These are phyloP conservation scores for Candida montana DNA, from an alignment of 805 yeast genomes.

Conservation along the genomic window DNA sequence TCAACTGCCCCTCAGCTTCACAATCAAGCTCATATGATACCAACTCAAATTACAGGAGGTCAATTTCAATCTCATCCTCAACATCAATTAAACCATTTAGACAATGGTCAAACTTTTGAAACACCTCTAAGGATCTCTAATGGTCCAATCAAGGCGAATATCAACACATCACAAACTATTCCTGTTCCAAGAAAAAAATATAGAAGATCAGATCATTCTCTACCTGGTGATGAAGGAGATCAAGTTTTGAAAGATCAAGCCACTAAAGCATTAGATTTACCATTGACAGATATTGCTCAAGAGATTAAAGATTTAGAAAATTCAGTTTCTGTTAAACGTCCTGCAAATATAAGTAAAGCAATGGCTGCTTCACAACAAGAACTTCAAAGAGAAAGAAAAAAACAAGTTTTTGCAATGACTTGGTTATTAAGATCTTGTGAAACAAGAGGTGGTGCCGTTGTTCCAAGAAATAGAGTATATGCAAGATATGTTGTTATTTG, in stretches of 20 bases:
- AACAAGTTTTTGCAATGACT: constrained; percentile 77
- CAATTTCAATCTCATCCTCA: constrained; percentile 7
- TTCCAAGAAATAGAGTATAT: constrained; percentile 63
- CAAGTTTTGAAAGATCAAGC: constrained; percentile 34
- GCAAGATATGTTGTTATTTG: constrained; percentile 60
- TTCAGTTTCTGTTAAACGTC: constrained; percentile 4
- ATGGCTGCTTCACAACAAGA: constrained; percentile 19
- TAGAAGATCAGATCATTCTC: constrained; percentile 24
- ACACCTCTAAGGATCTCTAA: too few species aligned
- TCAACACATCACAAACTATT: too few species aligned
- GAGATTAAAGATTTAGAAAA: constrained; percentile 41
- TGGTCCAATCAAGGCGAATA: too few species aligned
- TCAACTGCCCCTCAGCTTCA: constrained; percentile 10
- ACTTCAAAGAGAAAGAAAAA: constrained; percentile 47
- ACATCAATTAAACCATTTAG: constrained; percentile 8
- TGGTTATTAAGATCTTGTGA: constrained; percentile 70
- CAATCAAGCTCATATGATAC: constrained; percentile 10
- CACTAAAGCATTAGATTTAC: constrained; percentile 20
- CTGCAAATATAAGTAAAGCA: constrained; percentile 1
- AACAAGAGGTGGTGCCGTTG: constrained; percentile 42
- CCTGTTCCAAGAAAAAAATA: constrained; percentile 20
- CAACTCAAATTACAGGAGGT: constrained; percentile 2
- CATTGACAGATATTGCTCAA: constrained; percentile 40
- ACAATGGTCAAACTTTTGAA: constrained; percentile 4
- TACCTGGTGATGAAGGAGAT: constrained; percentile 31